Evolutionary conservation across 352 stramenopile species (phyloP), one percentile per base, ranked within the genome.

Genomic region (Peronospora destructor): DNA sequence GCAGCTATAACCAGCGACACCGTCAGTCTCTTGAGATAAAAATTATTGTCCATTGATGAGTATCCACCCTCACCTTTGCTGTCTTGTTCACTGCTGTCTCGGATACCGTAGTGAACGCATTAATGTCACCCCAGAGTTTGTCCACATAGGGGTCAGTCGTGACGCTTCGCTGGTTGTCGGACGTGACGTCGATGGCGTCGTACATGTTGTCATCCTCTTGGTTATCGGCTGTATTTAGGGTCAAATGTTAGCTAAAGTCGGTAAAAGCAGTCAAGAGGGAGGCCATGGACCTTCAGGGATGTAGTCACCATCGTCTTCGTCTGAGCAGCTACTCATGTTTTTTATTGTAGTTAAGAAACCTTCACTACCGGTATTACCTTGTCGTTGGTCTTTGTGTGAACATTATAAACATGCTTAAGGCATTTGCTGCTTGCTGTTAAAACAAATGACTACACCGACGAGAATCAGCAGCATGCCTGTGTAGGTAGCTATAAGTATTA

Each of bases 221-320:
- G 2, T 53, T 45, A 0, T 61, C 53, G 13, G 34, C 54, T 59
- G 11, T 7, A 41, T 6, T 21, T 12, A 6, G 23, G 3, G 3
- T 21, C 19, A 43, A 25, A 14, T 11, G 8, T 44, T 32, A 44
- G 17, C 19, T 34, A 34, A 44, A 44, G 5, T 16, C 12, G 21
- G 6, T 44, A 28, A 21, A 30, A 32, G 4, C 3, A n/a, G 12
- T 1, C 3, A 11, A 17, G 12, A 44, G 38, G 1, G 23, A 32
- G 19, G 9, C 38, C 34, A 41, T 5, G 14, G 35, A 39, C 77
- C 75, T 63, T 84, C 71, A 1, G 76, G 76, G 26, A 87, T 58
- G 62, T 80, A 89, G 55, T 89, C 78, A 30, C 76, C 73, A 52
- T 85, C 74, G 45, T 83, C 71, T 61, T 83, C 71, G 16, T 68